phyloP scores from a whole-genome alignment of 129 eudicot species.

The Lonicera japonica region DNA sequence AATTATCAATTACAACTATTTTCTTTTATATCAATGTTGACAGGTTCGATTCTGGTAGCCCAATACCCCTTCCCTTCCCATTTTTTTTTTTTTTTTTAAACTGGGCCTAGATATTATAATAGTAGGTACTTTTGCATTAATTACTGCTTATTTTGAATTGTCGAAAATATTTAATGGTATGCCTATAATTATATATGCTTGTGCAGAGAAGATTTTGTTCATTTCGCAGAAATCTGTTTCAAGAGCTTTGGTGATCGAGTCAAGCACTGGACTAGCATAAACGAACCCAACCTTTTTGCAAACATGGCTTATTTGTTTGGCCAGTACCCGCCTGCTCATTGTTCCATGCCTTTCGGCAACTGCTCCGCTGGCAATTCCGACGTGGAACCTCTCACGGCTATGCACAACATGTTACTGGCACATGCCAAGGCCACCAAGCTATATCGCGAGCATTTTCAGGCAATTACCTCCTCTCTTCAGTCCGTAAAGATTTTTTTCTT shows the following conservation, averaged over 20 bases:
- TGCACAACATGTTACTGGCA: constrained; percentile 62
- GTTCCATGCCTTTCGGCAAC: constrained; percentile 69
- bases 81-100: too few relatives aligned
- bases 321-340: constrained; percentile 50
- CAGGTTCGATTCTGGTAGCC: too few relatives aligned
- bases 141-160: too few relatives aligned
- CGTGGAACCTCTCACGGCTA: constrained; percentile 60
- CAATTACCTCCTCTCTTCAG: constrained; percentile 19
- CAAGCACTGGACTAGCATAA: constrained; percentile 64
- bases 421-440: constrained; percentile 72
- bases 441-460: constrained; percentile 57
- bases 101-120: too few relatives aligned
- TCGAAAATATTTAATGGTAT: too few relatives aligned
- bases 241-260: constrained; percentile 68
- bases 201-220: constrained; percentile 62
- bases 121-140: too few relatives aligned
- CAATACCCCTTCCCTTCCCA: too few relatives aligned
- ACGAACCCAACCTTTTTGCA: constrained; percentile 51
- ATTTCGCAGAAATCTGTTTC: constrained; percentile 63
- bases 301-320: constrained; percentile 36
- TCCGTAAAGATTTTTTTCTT: background rate
- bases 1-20: too few relatives aligned
- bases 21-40: too few relatives aligned
- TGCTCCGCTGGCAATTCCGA: constrained; percentile 60
- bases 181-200: too few relatives aligned